These are phyloP conservation scores for Candida maesae DNA, from an alignment of 805 yeast genomes.

Conservation along the genomic window DNA sequence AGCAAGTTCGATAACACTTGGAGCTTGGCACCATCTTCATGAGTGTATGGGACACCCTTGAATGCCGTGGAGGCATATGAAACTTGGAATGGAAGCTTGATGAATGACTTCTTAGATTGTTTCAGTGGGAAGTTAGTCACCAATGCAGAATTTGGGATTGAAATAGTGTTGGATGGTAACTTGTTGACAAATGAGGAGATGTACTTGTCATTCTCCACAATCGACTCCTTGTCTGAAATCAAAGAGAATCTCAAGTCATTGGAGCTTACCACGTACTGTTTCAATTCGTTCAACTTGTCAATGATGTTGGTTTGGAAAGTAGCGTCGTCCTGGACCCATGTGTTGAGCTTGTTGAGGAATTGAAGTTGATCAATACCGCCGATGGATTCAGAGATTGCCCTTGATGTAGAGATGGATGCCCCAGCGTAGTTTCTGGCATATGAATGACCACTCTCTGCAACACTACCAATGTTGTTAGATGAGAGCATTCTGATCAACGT, in stretches of 20 bases:
- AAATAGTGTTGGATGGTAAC: constrained; percentile 23
- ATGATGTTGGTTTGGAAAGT: constrained; percentile 53
- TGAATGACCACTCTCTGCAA: constrained; percentile 86
- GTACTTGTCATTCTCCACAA: constrained; percentile 27
- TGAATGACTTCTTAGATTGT: constrained; percentile 37
- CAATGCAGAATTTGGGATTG: constrained; percentile 3
- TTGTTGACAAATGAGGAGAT: constrained; percentile 29
- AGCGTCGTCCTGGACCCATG: constrained; percentile 45
- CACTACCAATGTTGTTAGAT: constrained; percentile 70
- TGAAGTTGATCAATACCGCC: constrained; percentile 77
- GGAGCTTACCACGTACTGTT: constrained; percentile 39
- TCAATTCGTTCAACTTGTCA: constrained; percentile 56
- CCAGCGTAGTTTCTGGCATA: constrained; percentile 70
- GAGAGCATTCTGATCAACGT: constrained; percentile 70
- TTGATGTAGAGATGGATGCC: constrained; percentile 57
- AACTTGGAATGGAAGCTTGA: constrained; percentile 84
- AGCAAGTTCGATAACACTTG: constrained; percentile 78
- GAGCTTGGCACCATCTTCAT: constrained; percentile 77
- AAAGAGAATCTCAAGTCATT: constrained; percentile 47
- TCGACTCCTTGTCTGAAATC: constrained; percentile 50
- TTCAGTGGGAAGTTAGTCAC: constrained; percentile 16
- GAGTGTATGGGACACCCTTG: constrained; percentile 61
- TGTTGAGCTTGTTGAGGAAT: constrained; percentile 58
- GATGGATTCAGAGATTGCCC: constrained; percentile 57
- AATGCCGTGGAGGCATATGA: constrained; percentile 71